Percentiles rank a stretch among this genome's conserved stretches.
Evolutionary conservation across 75 land plant genomes (phyloP).

Genomic region (Sequoia sempervirens): DNA sequence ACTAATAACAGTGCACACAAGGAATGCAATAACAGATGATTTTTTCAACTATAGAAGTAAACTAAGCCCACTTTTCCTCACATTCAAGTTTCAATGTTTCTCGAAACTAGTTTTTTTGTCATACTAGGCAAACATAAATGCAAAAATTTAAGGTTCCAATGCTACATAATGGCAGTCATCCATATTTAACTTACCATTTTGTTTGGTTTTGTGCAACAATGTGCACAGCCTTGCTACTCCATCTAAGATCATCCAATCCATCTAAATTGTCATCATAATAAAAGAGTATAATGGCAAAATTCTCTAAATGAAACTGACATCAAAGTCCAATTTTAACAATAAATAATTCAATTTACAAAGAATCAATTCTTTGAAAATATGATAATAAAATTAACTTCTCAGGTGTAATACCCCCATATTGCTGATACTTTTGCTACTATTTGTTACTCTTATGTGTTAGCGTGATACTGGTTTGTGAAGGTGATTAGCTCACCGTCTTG

Average conservation of each 20-base stretch:
- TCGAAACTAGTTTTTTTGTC: background rate
- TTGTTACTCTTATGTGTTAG: no score
- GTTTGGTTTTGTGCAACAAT: constrained; percentile 82
- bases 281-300: constrained; percentile 82
- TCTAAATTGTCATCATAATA: constrained; percentile 89
- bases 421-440: no score
- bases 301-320: constrained; percentile 58
- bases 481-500: no score
- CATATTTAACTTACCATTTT: constrained; percentile 62
- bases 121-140: background rate
- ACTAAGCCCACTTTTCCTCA: background rate
- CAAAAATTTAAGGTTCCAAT: background rate
- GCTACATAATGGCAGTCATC: background rate
- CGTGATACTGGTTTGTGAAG: no score
- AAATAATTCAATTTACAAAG: background rate
- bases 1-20: background rate
- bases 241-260: constrained; percentile 75
- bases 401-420: no score
- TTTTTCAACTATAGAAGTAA: background rate
- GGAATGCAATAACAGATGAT: background rate
- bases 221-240: constrained; percentile 71
- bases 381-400: background rate
- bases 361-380: background rate
- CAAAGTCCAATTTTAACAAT: constrained; percentile 3
- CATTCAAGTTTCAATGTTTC: background rate